Evolutionary conservation across 2,329 filamentous ascomycete species (phyloP).

Genomic region (Calycina marina): DNA sequence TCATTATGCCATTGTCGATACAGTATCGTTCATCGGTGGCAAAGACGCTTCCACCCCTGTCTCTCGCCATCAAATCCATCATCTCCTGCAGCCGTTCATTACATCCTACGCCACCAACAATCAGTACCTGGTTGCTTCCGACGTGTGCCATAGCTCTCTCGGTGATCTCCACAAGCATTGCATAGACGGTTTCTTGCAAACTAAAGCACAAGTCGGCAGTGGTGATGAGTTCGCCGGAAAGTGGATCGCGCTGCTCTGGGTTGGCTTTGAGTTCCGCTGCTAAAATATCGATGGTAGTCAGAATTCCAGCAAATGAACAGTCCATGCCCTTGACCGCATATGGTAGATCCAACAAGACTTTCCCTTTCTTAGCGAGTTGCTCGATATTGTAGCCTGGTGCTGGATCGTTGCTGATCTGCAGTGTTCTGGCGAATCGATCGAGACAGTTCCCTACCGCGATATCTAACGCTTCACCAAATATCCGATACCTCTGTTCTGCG

Average conservation of each 20-base stretch:
- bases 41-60: conserved; percentile 79
- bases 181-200: conserved; percentile 86
- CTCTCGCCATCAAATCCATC: conserved; percentile 92
- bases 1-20: conserved; percentile 99
- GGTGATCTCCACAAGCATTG: conserved; percentile 97
- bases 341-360: conserved; percentile 67
- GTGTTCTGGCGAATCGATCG: conserved; percentile 83
- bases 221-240: conserved; percentile 46
- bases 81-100: conserved; percentile 92
- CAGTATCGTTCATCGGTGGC: conserved; percentile 96
- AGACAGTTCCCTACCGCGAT: conserved; percentile 97
- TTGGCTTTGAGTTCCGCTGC: conserved; percentile 50
- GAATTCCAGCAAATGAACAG: conserved; percentile 85
- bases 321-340: conserved; percentile 99
- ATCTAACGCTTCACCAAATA: conserved; percentile 94
- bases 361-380: conserved; percentile 67
- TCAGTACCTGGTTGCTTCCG: conserved; percentile 75
- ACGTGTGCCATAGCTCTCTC: conserved; percentile 98
- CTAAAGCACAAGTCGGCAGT: conserved; percentile 83
- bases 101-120: conserved; percentile 91
- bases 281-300: conserved; percentile 68
- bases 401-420: conserved; percentile 87
- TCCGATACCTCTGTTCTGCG: conserved; percentile 84
- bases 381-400: conserved; percentile 98
- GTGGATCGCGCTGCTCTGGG: conserved; percentile 29